A percentile compares a stretch with the other conserved stretches of the same genome.
phyloP scores from a whole-genome alignment of 768 basidiomycete genomes.

The Russula sp. region DNA sequence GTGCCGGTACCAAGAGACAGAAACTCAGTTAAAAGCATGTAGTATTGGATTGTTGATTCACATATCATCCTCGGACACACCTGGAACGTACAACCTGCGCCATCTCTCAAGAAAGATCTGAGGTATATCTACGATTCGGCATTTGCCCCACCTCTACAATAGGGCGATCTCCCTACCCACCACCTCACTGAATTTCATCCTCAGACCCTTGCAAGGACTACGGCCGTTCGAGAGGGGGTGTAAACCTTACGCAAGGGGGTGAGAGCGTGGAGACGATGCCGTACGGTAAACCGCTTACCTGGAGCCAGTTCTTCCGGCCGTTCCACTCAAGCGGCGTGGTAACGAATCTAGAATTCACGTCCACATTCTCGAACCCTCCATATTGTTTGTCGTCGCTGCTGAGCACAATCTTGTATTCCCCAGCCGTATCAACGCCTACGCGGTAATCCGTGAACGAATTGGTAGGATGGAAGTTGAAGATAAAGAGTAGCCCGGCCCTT shows the following conservation, averaged over 20 bases:
- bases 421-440: constrained; percentile 78
- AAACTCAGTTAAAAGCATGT: constrained; percentile 18
- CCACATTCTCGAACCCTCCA: constrained; percentile 84
- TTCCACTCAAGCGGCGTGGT: constrained; percentile 92
- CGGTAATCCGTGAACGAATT: constrained; percentile 90
- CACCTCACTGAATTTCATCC: neutral
- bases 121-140: neutral
- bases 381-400: constrained; percentile 81
- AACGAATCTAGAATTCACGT: constrained; percentile 52
- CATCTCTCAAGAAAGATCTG: neutral
- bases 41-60: constrained; percentile 2
- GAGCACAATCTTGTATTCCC: constrained; percentile 77
- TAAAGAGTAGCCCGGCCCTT: constrained; percentile 86
- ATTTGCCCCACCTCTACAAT: neutral
- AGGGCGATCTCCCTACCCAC: neutral
- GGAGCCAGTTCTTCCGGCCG: constrained; percentile 80
- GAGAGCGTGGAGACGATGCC: neutral
- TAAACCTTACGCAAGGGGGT: constrained; percentile 45
- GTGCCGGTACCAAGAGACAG: constrained; percentile 22
- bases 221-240: constrained; percentile 56
- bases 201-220: constrained; percentile 49
- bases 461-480: constrained; percentile 96
- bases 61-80: neutral
- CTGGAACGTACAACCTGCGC: neutral
- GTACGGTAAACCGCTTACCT: constrained; percentile 43